These are phyloP conservation scores for Hericium coralloides DNA, from an alignment of 768 basidiomycete species.

Conservation along the genomic window DNA sequence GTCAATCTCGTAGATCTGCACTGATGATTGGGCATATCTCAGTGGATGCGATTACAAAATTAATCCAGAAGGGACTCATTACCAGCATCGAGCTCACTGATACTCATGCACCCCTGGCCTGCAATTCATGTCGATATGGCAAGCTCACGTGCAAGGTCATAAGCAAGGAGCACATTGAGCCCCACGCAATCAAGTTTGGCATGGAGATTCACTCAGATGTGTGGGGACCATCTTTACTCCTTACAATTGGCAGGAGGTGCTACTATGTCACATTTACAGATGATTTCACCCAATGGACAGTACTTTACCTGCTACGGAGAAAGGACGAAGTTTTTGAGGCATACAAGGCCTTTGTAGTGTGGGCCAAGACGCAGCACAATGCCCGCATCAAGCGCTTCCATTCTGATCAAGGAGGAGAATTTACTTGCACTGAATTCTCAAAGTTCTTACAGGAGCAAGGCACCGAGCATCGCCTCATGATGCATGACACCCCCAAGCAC, in stretches of 20 bases:
- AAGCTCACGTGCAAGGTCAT: slow-evolving; percentile 29
- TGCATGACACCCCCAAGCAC: background rate
- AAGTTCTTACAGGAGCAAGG: background rate
- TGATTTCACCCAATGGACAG: slow-evolving; percentile 14
- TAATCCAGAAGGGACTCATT: slow-evolving; percentile 2
- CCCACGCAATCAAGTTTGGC: slow-evolving; percentile 23
- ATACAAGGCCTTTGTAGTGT: background rate
- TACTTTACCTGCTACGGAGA: background rate
- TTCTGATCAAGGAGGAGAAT: slow-evolving; percentile 2
- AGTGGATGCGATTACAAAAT: slow-evolving; percentile 11
- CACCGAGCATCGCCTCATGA: background rate
- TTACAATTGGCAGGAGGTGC: slow-evolving; percentile 13
- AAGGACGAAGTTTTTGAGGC: background rate
- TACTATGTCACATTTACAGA: slow-evolving; percentile 24
- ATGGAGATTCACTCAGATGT: slow-evolving; percentile 32
- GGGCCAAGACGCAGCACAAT: background rate
- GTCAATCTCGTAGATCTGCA: slow-evolving; percentile 17
- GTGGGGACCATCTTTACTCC: slow-evolving; percentile 34
- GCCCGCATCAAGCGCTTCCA: background rate
- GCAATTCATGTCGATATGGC: slow-evolving; percentile 35
- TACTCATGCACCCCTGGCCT: slow-evolving; percentile 16
- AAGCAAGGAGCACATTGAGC: slow-evolving; percentile 16
- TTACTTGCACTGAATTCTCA: background rate
- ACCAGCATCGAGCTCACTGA: background rate
- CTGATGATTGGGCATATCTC: slow-evolving; percentile 27